A percentile compares a stretch with the other conserved stretches of the same genome.
Evolutionary conservation across 345 rosid genomes (phyloP).

Genomic region (Eucalyptus microcorys): DNA sequence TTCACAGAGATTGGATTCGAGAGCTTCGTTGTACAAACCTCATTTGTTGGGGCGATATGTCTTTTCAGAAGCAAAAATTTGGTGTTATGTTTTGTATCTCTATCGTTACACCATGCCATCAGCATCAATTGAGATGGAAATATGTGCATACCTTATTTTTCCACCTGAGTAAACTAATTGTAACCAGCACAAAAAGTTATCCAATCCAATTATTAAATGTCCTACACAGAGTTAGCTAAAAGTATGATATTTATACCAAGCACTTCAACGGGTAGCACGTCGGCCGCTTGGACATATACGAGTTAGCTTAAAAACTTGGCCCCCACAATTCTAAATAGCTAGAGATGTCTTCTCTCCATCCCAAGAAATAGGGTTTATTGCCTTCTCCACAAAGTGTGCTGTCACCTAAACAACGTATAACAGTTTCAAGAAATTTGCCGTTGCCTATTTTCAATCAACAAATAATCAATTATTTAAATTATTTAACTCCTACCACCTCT

Average conservation of each 20-base stretch:
- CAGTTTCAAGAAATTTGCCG: no score
- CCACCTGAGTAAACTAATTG: not conserved
- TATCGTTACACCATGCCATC: not conserved
- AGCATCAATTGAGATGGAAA: not conserved
- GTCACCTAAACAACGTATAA: no score
- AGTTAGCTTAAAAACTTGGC: no score
- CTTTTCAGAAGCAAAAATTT: not conserved
- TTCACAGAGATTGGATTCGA: not conserved
- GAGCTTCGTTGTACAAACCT: not conserved
- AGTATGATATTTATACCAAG: not conserved
- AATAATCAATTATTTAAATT: no score
- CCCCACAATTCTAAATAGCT: no score
- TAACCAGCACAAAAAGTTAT: not conserved
- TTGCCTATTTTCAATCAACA: no score
- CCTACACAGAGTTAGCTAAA: not conserved
- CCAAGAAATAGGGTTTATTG: no score
- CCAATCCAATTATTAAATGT: not conserved
- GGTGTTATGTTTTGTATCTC: not conserved
- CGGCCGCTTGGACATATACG: not conserved
- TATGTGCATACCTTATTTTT: not conserved
- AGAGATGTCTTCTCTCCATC: no score
- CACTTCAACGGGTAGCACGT: not conserved
- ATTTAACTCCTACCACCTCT: no score
- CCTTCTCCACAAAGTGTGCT: no score
- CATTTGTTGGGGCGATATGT: not conserved